These are phyloP conservation scores for Aspergillus amoenus DNA, from an alignment of 2,329 filamentous ascomycete genomes.

Conservation along the genomic window DNA sequence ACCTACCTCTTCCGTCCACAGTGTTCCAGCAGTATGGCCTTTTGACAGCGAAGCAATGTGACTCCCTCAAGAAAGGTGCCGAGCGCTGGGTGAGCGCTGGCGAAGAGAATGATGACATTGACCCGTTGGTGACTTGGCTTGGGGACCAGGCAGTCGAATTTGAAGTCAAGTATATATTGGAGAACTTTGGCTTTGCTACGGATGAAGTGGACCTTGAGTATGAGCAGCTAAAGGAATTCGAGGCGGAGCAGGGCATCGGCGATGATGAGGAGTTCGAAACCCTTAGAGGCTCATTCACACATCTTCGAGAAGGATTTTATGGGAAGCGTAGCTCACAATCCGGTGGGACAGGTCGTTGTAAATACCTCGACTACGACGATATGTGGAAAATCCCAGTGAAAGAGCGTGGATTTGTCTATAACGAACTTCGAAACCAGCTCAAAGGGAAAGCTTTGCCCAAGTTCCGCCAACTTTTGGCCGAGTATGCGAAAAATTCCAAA, in stretches of 20 bases:
- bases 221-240: constrained; percentile 61
- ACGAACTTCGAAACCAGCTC: constrained; percentile 58
- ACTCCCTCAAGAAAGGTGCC: constrained; percentile 58
- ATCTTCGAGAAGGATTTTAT: constrained; percentile 44
- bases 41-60: constrained; percentile 62
- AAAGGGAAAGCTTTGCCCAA: constrained; percentile 48
- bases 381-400: constrained; percentile 60
- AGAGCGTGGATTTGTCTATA: constrained; percentile 66
- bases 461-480: constrained; percentile 52
- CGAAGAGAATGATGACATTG: constrained; percentile 22
- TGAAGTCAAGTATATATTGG: constrained; percentile 43
- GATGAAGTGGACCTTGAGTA: constrained; percentile 63
- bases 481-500: constrained; percentile 52
- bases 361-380: constrained; percentile 46
- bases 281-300: constrained; percentile 49
- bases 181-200: constrained; percentile 54
- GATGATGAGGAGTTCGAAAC: constrained; percentile 56
- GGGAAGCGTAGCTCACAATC: constrained; percentile 18
- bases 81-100: constrained; percentile 41
- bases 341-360: constrained; percentile 36
- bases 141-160: constrained; percentile 52
- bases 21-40: constrained; percentile 56
- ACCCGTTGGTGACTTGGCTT: constrained; percentile 58
- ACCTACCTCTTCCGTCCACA: constrained; percentile 53
- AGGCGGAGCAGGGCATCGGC: constrained; percentile 53